Evolutionary conservation across 192 early-diverging fungal genomes (phyloP).

Genomic region (Rhizophagus clarus): DNA sequence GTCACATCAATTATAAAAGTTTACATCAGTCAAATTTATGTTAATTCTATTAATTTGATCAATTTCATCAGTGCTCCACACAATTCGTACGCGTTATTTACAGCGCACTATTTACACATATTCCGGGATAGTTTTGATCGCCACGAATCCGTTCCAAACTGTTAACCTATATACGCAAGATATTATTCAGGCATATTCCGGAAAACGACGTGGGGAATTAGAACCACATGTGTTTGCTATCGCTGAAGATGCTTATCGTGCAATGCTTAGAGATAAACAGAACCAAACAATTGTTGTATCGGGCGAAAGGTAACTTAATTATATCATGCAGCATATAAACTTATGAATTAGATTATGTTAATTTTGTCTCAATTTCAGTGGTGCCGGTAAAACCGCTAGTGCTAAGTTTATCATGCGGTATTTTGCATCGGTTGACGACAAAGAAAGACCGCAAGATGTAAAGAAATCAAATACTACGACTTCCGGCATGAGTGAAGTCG

Average conservation of each 20-base stretch:
- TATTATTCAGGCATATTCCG: constrained; percentile 91
- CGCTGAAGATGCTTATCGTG: constrained; percentile 96
- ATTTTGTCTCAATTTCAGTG: constrained; percentile 44
- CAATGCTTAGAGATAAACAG: constrained; percentile 87
- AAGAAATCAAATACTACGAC: constrained; percentile 43
- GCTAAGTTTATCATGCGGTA: constrained; percentile 99
- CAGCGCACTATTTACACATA: constrained; percentile 99
- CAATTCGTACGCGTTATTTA: constrained; percentile 84
- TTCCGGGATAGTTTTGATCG: constrained; percentile 97
- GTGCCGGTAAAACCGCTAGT: constrained; percentile 96
- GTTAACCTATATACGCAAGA: constrained; percentile 91
- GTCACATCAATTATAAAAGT: not conserved
- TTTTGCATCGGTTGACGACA: constrained; percentile 82
- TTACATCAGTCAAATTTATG: not conserved
- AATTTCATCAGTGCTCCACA: constrained; percentile 76
- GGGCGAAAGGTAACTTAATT: constrained; percentile 75
- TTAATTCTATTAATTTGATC: not conserved
- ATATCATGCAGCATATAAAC: not conserved
- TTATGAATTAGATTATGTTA: constrained; percentile 12
- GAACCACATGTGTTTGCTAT: constrained; percentile 99
- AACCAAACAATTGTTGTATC: constrained; percentile 99
- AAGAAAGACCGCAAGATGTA: constrained; percentile 49
- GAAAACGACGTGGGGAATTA: constrained; percentile 88
- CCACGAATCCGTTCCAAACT: constrained; percentile 92
- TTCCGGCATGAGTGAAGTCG: constrained; percentile 67